Evolutionary conservation across 2,329 filamentous ascomycete species (phyloP).

Genomic region (Cercospora sojina): DNA sequence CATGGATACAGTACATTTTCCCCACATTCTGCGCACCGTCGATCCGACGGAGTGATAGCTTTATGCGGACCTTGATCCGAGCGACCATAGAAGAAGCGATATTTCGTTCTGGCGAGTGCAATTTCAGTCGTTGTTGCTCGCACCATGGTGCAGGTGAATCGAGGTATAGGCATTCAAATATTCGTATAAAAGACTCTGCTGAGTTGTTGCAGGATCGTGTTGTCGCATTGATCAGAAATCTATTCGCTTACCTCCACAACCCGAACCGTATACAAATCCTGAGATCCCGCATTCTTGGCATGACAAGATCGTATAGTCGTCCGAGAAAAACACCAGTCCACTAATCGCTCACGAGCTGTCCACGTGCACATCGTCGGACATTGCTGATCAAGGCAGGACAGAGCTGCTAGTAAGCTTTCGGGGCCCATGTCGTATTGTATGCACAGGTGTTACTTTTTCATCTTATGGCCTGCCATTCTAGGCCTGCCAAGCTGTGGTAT

Average conservation of each 20-base stretch:
- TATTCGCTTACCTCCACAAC: not conserved
- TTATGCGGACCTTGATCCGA: not conserved
- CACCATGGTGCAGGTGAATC: not conserved
- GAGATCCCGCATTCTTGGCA: not conserved
- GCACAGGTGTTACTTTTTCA: not conserved
- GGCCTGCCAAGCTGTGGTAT: not conserved
- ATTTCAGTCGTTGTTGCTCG: no score
- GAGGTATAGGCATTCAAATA: not conserved
- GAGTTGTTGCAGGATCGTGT: not conserved
- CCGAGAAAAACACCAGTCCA: not conserved
- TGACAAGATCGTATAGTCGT: not conserved
- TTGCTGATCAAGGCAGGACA: not conserved
- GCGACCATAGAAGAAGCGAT: not conserved
- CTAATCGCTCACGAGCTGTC: not conserved
- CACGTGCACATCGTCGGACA: not conserved
- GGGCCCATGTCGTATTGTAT: not conserved
- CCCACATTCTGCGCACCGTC: not conserved
- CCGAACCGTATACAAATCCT: not conserved
- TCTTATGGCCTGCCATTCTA: not conserved
- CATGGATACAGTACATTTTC: not conserved
- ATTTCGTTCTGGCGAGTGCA: not conserved
- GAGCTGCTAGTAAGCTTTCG: not conserved
- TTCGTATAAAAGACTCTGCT: not conserved
- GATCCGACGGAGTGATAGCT: not conserved
- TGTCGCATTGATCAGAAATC: not conserved